Percentiles rank a stretch among this genome's conserved stretches.
These are phyloP conservation scores for Lentinula guzmanii DNA, from an alignment of 768 basidiomycete species.

Conservation along the genomic window DNA sequence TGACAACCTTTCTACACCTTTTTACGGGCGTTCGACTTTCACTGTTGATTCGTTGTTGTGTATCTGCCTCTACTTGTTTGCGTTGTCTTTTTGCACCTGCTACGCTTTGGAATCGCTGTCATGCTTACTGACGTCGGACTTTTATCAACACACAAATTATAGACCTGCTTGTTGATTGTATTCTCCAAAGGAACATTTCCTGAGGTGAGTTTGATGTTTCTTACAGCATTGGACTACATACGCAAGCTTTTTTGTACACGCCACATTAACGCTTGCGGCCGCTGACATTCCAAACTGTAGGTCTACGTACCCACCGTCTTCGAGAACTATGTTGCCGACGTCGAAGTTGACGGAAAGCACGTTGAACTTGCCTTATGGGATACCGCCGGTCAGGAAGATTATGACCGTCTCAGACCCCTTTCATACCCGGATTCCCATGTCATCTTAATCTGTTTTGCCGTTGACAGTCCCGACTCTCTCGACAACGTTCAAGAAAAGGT, in stretches of 20 bases:
- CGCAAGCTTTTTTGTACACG: neutral
- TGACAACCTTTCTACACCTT: neutral
- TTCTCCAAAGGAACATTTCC: slow-evolving; percentile 97
- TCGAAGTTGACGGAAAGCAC: slow-evolving; percentile 97
- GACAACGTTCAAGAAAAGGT: slow-evolving; percentile 99
- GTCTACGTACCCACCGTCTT: slow-evolving; percentile 99
- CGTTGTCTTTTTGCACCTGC: neutral
- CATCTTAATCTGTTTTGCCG: slow-evolving; percentile 98
- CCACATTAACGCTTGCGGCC: neutral
- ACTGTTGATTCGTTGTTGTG: neutral
- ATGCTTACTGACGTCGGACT: neutral
- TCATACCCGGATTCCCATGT: slow-evolving; percentile 99
- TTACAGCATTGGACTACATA: neutral
- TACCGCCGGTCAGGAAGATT: slow-evolving; percentile 99
- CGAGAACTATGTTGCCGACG: slow-evolving; percentile 99
- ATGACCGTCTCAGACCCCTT: slow-evolving; percentile 95
- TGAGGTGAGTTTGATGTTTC: slow-evolving; percentile 53
- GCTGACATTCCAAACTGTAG: slow-evolving; percentile 36
- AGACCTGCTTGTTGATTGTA: slow-evolving; percentile 93
- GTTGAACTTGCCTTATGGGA: slow-evolving; percentile 99
- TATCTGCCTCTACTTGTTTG: neutral
- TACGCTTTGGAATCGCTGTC: neutral
- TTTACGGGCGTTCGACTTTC: neutral
- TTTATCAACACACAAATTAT: slow-evolving; percentile 3
- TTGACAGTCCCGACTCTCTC: slow-evolving; percentile 96